Evolutionary conservation across 352 stramenopile genomes (phyloP).

Genomic region (Globisporangium canariense): DNA sequence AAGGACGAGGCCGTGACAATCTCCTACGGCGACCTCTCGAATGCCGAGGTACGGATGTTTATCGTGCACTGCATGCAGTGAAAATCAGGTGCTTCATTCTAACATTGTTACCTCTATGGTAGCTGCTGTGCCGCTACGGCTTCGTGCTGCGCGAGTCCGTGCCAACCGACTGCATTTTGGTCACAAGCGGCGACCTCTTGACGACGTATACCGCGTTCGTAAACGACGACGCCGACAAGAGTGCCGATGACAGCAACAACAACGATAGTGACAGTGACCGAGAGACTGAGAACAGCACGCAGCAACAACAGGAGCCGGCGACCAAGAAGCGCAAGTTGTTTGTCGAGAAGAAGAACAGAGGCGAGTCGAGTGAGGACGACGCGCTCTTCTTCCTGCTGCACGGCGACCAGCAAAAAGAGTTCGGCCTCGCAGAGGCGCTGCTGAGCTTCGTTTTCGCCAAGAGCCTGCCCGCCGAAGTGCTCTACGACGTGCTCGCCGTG

Average conservation of each 20-base stretch:
- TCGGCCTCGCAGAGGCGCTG: conserved; percentile 59
- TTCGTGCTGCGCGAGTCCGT: conserved; percentile 47
- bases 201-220: conserved; percentile 33
- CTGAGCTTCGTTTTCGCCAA: conserved; percentile 60
- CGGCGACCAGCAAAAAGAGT: conserved; percentile 44
- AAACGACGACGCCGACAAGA: conserved; percentile 28
- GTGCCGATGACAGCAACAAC: conserved; percentile 12
- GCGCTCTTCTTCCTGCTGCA: conserved; percentile 54
- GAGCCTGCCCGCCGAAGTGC: conserved; percentile 43
- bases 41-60: conserved; percentile 47
- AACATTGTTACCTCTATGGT: not conserved
- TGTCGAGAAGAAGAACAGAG: conserved; percentile 11
- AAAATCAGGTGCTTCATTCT: too few relatives aligned
- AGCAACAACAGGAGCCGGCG: conserved; percentile 23
- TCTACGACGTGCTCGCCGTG: conserved; percentile 63
- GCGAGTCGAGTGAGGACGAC: conserved; percentile 14
- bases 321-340: conserved; percentile 43
- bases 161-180: conserved; percentile 48
- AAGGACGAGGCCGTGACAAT: conserved; percentile 54
- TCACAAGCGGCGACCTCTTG: conserved; percentile 45
- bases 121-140: conserved; percentile 70
- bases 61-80: too few relatives aligned
- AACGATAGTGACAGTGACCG: conserved; percentile 21
- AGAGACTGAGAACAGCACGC: conserved; percentile 16
- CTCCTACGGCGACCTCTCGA: conserved; percentile 69